Percentiles rank a stretch among this genome's conserved stretches.
Conservation (phyloP, 805 yeast species). For the Kazachstania kunashirensis region DNA sequence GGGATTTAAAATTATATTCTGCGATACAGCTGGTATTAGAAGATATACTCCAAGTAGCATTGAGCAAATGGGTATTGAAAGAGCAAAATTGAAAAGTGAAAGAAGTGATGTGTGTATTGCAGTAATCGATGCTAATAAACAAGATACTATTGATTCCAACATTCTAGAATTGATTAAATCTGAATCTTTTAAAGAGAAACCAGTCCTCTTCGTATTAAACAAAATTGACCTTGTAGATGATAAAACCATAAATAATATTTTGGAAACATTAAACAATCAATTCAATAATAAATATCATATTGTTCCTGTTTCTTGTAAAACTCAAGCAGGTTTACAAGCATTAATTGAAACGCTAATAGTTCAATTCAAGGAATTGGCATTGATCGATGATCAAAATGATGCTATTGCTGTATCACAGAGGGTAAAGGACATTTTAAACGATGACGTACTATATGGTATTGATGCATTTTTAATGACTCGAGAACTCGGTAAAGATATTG, state of each 20-base stretch:
- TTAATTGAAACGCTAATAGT: constrained; percentile 36
- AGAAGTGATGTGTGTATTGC: constrained; percentile 63
- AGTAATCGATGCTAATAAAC: constrained; percentile 34
- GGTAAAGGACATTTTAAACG: constrained; percentile 59
- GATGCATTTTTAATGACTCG: constrained; percentile 47
- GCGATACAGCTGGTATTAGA: constrained; percentile 92
- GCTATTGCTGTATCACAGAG: constrained; percentile 70
- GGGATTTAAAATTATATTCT: constrained; percentile 75
- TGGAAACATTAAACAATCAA: constrained; percentile 6
- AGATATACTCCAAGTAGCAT: constrained; percentile 48
- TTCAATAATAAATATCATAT: constrained; percentile 14
- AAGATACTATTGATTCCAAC: constrained; percentile 27
- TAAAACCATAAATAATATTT: constrained; percentile 10
- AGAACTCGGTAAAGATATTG: constrained; percentile 51
- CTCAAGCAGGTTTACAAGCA: constrained; percentile 44
- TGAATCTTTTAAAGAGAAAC: constrained; percentile 9
- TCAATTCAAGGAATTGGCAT: constrained; percentile 41
- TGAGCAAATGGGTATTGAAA: constrained; percentile 70
- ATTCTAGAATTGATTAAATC: constrained; percentile 22
- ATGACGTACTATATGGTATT: constrained; percentile 71
- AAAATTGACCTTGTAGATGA: constrained; percentile 43
- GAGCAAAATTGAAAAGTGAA: constrained; percentile 55
- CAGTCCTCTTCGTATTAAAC: constrained; percentile 41
- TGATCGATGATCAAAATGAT: constrained; percentile 38
- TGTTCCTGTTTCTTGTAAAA: constrained; percentile 51